These are phyloP conservation scores for Boletus subparvulus DNA, from an alignment of 768 basidiomycete species.

Conservation along the genomic window DNA sequence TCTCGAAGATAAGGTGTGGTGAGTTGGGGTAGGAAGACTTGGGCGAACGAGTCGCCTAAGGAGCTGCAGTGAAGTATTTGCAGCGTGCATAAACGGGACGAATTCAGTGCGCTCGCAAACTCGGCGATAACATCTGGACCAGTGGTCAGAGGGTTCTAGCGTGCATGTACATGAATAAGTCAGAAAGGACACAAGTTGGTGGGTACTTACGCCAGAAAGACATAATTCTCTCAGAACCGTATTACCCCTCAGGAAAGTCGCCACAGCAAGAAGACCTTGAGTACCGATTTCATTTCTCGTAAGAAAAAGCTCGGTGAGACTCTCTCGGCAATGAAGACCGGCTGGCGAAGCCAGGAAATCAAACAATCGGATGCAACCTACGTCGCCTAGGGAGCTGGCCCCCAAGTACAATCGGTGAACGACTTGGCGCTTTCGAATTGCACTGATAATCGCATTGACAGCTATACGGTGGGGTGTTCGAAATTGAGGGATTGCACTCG, in stretches of 20 bases:
- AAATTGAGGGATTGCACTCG: neutral
- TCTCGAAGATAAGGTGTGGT: constrained; percentile 49
- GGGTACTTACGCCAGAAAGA: constrained; percentile 53
- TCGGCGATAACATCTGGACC: constrained; percentile 35
- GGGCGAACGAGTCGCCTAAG: constrained; percentile 52
- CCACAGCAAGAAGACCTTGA: constrained; percentile 52
- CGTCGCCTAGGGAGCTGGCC: constrained; percentile 56
- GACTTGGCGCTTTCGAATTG: constrained; percentile 44
- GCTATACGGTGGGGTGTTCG: constrained; percentile 34
- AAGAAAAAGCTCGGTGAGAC: constrained; percentile 54
- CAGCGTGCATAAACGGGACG: constrained; percentile 50
- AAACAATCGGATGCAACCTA: constrained; percentile 56
- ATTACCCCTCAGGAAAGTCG: constrained; percentile 50
- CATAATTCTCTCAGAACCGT: constrained; percentile 46
- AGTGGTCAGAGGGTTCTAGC: constrained; percentile 42
- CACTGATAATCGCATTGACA: constrained; percentile 47
- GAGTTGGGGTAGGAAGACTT: constrained; percentile 50
- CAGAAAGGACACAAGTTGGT: neutral
- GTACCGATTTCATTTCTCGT: constrained; percentile 58
- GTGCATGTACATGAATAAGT: constrained; percentile 16
- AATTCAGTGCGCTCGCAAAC: constrained; percentile 53
- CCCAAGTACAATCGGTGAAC: constrained; percentile 57
- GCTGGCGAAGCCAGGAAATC: constrained; percentile 49
- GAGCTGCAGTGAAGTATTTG: constrained; percentile 49
- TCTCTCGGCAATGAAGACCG: constrained; percentile 40